These are phyloP conservation scores for Salisapilia sapeloensis DNA, from an alignment of 352 stramenopile genomes.

Conservation along the genomic window DNA sequence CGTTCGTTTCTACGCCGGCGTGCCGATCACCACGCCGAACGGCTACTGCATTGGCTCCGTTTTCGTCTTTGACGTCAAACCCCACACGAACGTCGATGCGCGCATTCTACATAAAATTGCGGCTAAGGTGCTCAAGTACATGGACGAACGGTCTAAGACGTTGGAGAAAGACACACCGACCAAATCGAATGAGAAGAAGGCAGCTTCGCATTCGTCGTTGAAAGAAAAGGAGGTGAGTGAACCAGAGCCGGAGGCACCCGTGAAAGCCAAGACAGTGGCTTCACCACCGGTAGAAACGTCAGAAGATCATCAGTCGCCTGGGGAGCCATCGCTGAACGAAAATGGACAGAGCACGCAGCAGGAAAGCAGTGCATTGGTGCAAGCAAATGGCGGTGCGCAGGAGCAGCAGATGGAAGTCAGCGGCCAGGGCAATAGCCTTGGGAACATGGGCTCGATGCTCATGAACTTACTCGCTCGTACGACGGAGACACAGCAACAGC, in stretches of 20 bases:
- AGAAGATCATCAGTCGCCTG: neutral
- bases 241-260: conserved; percentile 1
- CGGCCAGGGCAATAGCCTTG: conserved; percentile 36
- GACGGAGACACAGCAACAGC: conserved; percentile 75
- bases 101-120: conserved; percentile 80
- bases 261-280: conserved; percentile 7
- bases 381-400: too few relatives aligned
- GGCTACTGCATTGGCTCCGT: conserved; percentile 71
- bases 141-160: conserved; percentile 65
- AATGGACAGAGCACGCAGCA: too few relatives aligned
- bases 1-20: conserved; percentile 69
- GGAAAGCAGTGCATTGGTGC: too few relatives aligned
- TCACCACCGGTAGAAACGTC: conserved; percentile 1
- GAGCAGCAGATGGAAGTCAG: conserved; percentile 28
- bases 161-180: conserved; percentile 3
- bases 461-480: conserved; percentile 75
- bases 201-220: conserved; percentile 12
- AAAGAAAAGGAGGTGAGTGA: conserved; percentile 7
- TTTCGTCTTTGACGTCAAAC: conserved; percentile 78
- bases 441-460: conserved; percentile 79
- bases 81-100: conserved; percentile 50
- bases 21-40: conserved; percentile 61
- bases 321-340: conserved; percentile 3
- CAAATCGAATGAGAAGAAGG: neutral
- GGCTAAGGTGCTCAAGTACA: conserved; percentile 78